Conservation (phyloP, 2,329 filamentous ascomycete species). For the Didymella pinodella region DNA sequence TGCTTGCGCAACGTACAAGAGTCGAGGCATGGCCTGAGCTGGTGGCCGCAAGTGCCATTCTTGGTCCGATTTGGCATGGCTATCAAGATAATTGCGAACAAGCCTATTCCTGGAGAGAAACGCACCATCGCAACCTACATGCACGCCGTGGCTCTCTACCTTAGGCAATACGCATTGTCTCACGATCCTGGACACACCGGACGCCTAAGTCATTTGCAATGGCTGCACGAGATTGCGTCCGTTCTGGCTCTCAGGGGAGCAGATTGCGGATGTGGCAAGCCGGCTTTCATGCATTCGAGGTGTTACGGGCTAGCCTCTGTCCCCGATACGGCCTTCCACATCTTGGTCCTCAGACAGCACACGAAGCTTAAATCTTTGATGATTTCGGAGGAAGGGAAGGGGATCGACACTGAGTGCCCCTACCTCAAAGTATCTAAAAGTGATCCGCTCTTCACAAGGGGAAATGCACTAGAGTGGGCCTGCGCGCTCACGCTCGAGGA, state of each 20-base stretch:
- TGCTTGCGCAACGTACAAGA: background rate
- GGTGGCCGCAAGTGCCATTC: background rate
- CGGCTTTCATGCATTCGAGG: constrained; percentile 5
- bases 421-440: background rate
- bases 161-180: background rate
- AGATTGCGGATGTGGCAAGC: constrained; percentile 2
- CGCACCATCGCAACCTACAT: constrained; percentile 9
- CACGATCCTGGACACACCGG: background rate
- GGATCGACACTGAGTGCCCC: background rate
- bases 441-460: background rate
- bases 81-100: background rate
- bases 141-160: constrained; percentile 2
- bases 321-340: constrained; percentile 1
- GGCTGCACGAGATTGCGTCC: background rate
- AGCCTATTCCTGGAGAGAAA: background rate
- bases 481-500: background rate
- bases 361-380: background rate
- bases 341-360: background rate
- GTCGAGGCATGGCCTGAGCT: background rate
- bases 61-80: constrained; percentile 2
- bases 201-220: background rate
- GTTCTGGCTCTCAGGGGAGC: background rate
- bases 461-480: constrained; percentile 10
- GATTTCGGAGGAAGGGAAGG: background rate
- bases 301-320: constrained; percentile 3